These are phyloP conservation scores for Fusarium pseudoanthophilum DNA, from an alignment of 2,329 filamentous ascomycete genomes.

Conservation along the genomic window DNA sequence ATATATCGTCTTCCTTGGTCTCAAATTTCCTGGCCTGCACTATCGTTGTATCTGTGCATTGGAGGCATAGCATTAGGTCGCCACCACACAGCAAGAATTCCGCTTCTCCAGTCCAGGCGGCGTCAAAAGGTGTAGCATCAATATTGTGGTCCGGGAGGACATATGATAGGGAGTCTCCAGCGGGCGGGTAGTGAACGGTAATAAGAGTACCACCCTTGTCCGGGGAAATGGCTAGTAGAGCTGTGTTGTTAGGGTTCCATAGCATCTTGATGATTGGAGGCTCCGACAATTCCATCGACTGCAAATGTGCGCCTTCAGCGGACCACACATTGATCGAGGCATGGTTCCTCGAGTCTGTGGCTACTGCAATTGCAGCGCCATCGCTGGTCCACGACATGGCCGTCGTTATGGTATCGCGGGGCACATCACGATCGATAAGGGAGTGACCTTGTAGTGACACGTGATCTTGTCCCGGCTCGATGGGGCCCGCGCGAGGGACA, in stretches of 20 bases:
- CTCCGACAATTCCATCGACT: slow-evolving; percentile 67
- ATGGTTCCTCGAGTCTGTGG: slow-evolving; percentile 63
- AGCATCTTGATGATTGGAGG: slow-evolving; percentile 70
- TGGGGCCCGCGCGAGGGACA: slow-evolving; percentile 64
- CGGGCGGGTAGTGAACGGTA: slow-evolving; percentile 62
- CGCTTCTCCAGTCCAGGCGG: slow-evolving; percentile 67
- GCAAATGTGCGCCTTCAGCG: slow-evolving; percentile 61
- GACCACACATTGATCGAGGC: slow-evolving; percentile 68
- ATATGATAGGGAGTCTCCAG: slow-evolving; percentile 59
- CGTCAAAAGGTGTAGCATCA: slow-evolving; percentile 64
- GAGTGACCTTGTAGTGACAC: slow-evolving; percentile 51
- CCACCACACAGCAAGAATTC: slow-evolving; percentile 71
- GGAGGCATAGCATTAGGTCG: slow-evolving; percentile 62
- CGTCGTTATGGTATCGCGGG: slow-evolving; percentile 64
- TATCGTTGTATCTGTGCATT: slow-evolving; percentile 60
- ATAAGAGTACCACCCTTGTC: slow-evolving; percentile 64
- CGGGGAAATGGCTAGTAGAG: slow-evolving; percentile 68
- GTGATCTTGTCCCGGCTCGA: slow-evolving; percentile 55
- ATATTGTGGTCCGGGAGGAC: slow-evolving; percentile 62
- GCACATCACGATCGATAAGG: slow-evolving; percentile 64
- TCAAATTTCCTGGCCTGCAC: slow-evolving; percentile 60
- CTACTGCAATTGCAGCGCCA: slow-evolving; percentile 66
- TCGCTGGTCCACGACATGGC: slow-evolving; percentile 70
- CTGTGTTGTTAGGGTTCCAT: slow-evolving; percentile 67
- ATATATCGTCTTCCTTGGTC: slow-evolving; percentile 63